Evolutionary conservation across 108 stramenopile species (phyloP), one percentile per base, ranked within the genome.

Genomic region (Skeletonema tropicum): DNA sequence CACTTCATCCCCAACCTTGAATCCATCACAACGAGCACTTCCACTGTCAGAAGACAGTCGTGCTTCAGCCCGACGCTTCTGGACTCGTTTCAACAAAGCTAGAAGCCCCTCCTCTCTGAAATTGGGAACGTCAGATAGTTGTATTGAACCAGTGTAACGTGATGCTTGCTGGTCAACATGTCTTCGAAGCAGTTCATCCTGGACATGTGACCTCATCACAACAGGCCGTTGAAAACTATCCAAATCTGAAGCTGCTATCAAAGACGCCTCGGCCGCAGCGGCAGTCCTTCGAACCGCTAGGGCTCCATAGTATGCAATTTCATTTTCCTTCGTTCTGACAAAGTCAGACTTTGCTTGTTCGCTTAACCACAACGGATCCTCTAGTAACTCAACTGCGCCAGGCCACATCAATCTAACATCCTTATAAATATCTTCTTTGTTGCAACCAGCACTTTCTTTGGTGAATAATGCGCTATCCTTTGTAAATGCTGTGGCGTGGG

Each of bases 261-360:
- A 66, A 2, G 89, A 89, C 30, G 87, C 85, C 25, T 86, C 77
- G 13, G 92, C 89, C 10, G 94, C 92, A 21, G 60, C 66, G 17
- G 92, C 89, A 36, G 87, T 84, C 30, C 94, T 71, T 21, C 87
- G 82, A 13, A 95, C 67, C 10, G 92, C 90, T 17, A 95, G 73
- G 6, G 80, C 71, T 14, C 94, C 94, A 58, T 91, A 95, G 68
- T 88, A 95, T 6, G 94, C 94, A 57, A 71, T 78, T 82, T 95
- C 94, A 69, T 95, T 95, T 71, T 95, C 94, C 45, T 80, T 87
- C 17, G 90, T 95, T 11, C 94, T 76, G 55, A 86, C 73, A 65
- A 91, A 91, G 73, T 90, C 88, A 10, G 92, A 83, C 46, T 70
- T 57, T 10, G 87, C 58, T 48, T 80, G 75, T 19, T 74, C 76